A percentile compares a stretch with the other conserved stretches of the same genome.
phyloP scores from a whole-genome alignment of 176 grass and related monocot species.

The Carex scoparia region DNA sequence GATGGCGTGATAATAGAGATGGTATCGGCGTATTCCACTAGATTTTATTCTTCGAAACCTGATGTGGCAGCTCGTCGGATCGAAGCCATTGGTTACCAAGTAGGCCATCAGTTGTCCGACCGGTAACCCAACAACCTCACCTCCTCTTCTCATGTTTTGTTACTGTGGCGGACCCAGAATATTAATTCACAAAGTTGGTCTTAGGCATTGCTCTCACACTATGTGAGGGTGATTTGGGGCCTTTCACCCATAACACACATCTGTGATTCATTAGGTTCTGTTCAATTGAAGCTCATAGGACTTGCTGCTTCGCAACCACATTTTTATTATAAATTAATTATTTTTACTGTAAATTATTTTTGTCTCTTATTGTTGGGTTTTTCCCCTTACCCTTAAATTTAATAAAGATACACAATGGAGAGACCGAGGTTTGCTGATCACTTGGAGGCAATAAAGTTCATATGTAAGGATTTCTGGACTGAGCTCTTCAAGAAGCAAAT shows the following conservation, averaged over 20 bases:
- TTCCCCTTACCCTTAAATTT: neutral
- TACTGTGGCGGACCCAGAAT: neutral
- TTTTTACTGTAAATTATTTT: neutral
- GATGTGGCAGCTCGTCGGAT: slow-evolving; percentile 92
- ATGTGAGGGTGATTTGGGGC: neutral
- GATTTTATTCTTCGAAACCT: slow-evolving; percentile 79
- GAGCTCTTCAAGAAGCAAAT: slow-evolving; percentile 96
- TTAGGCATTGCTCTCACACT: neutral
- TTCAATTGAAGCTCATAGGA: neutral
- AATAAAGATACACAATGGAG: slow-evolving; percentile 83
- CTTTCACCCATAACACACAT: neutral
- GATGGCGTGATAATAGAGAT: slow-evolving; percentile 82
- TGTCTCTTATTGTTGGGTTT: neutral
- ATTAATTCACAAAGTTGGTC: neutral
- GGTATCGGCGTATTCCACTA: slow-evolving; percentile 72
- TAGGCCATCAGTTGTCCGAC: slow-evolving; percentile 88
- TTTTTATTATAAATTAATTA: neutral
- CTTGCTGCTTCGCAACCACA: neutral
- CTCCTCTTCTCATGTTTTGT: neutral
- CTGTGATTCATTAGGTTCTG: neutral
- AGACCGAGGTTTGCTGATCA: slow-evolving; percentile 87
- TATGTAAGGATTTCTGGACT: slow-evolving; percentile 99
- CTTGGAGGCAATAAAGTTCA: slow-evolving; percentile 96
- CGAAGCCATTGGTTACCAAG: slow-evolving; percentile 93
- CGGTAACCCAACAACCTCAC: slow-evolving; percentile 29